phyloP scores from a whole-genome alignment of 2,329 filamentous ascomycete species.

The Leptographium procerum region DNA sequence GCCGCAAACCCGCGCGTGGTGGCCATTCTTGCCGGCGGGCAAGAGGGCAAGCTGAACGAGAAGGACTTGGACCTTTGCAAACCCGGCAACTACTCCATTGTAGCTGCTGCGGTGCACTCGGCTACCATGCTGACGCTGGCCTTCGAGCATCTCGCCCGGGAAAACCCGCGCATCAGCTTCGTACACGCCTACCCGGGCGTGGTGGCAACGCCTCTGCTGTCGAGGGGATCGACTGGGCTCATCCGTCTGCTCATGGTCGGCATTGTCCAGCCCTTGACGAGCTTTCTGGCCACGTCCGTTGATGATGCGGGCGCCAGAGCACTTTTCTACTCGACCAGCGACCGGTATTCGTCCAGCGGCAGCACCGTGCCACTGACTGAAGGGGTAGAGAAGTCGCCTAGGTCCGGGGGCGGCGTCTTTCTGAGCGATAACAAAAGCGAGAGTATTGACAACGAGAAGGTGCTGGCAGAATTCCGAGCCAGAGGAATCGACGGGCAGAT shows the following conservation, averaged over 20 bases:
- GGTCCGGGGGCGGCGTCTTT: conserved; percentile 25
- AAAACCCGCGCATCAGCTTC: conserved; percentile 30
- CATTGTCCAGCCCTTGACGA: conserved; percentile 4
- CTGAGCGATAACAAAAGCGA: conserved; percentile 23
- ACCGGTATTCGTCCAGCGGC: background rate
- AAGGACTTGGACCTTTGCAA: conserved; percentile 23
- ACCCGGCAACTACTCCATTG: conserved; percentile 17
- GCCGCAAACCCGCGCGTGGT: conserved; percentile 35
- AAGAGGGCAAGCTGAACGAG: conserved; percentile 27
- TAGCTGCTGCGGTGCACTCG: conserved; percentile 16
- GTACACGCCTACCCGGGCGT: conserved; percentile 27
- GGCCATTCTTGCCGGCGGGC: conserved; percentile 38
- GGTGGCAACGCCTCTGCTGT: conserved; percentile 20
- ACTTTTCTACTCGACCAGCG: conserved; percentile 24
- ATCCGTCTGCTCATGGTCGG: background rate
- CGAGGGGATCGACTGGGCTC: conserved; percentile 10
- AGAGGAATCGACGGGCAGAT: conserved; percentile 20
- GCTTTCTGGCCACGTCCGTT: conserved; percentile 13
- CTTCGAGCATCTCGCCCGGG: conserved; percentile 34
- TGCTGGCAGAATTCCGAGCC: conserved; percentile 16
- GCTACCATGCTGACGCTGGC: conserved; percentile 37
- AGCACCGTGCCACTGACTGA: conserved; percentile 13
- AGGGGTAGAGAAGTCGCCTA: background rate
- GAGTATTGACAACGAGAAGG: conserved; percentile 15
- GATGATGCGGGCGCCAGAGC: conserved; percentile 25